Base-by-base conservation (phyloP, 345 rosid species). In the Mangifera indica region DNA sequence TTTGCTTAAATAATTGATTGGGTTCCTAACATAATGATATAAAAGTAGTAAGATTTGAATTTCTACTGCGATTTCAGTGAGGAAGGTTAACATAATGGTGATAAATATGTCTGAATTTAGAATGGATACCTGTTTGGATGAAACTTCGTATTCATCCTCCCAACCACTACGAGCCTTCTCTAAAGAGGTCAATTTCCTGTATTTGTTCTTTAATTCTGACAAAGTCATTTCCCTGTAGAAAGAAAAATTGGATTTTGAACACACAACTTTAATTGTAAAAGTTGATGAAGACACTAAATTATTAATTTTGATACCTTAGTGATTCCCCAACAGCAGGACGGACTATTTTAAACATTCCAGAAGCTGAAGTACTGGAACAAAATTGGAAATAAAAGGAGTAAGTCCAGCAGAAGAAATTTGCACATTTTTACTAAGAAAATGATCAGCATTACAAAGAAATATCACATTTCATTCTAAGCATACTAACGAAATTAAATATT, bases 321-420 rank as follows among this genome's bases (percentile, higher is more conserved):
- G 99, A 89, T 82, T 92, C 97, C 72, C 99, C 99, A 73, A 95
- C 91, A 57, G 98, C 84, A 80, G 99, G 97, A 34, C 97, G 92
- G 34, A 94, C 90, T 49, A 86, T 89, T 87, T 92, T 94, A 79
- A 80, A 94, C 86, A 86, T 73, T 68, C 95, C 97, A 67, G 97
- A 87, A 61, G 90, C 84, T 49, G 95, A 80, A 72, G 95, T 62
- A 75, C 97, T 94, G 91, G 54, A 75, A 66, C 74, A 84, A 77
- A 63, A 51, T 13, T 29, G 58, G 6, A 37, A 56, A 69, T 32
- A 10, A 60, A 67, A 58, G 6, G 7, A 57, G 69, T 54, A 26
- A 46, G 29, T 18, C 20, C 51, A 53, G 45, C 9, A 7, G 26
- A 64, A 44, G 42, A 17, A 63, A 49, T 21, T 73, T 3, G 55